Base-by-base conservation (phyloP, 257 asterid species). In the Perilla frutescens region DNA sequence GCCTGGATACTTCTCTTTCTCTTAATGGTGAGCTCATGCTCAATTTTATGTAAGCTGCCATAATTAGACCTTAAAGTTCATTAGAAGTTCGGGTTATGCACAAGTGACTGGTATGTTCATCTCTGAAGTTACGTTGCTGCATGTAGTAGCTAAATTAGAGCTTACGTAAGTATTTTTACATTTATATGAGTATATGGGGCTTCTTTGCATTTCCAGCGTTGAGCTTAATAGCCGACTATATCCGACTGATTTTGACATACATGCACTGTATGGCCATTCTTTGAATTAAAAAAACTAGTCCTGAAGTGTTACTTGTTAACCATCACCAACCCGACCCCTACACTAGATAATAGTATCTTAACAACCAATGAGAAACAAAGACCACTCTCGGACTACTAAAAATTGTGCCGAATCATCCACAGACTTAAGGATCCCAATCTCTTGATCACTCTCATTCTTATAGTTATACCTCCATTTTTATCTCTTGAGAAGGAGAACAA, bases 21-120 rank as follows among this genome's bases (percentile, higher is more conserved):
- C 53, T 68, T 40, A 68, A 15, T 39, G 71, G 71, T 12, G 45
- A 31, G 5, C 47, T 8, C 34, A 29, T 66, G 71, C 60, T 66
- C 72, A 32, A 34, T 58, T 49, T 66, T 43, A 44, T 68, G 64
- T 40, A n/a, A 15, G 45, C 50, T 36, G 50, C 49, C 50, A 32
- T 36, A 67, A 6, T 0, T 5, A 20, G 26, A 20, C 26, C 26
- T 20, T 20, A 20, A 20, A 20, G 26, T 20, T 20, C 26, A 20
- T 20, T 20, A 59, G 36, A 15, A 3, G 47, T 71, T 71, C 3
- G 37, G 37, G 4, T 43, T 43, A 7, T 43, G 2, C 48, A 43
- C 10, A 43, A 43, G 48, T 43, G 48, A 4, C 57, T 14, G 34
- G 31, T 31, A 14, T 48, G 59, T 60, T 55, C 36, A 31, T 32